phyloP scores from a whole-genome alignment of 345 rosid species.

The Cardamine occulta region DNA sequence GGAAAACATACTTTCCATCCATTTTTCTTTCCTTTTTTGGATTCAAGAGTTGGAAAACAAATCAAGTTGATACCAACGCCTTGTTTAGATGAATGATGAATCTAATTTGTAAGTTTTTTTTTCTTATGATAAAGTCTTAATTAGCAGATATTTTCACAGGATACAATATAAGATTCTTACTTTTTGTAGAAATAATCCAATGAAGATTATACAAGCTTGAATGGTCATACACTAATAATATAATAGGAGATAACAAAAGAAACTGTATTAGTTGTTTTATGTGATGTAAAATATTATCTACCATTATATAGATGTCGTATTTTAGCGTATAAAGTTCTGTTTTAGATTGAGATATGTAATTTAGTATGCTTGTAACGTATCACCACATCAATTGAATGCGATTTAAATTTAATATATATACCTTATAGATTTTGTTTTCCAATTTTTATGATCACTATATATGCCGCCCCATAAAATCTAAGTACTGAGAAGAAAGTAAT shows the following conservation, averaged over 20 bases:
- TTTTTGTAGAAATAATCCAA: constrained; percentile 25
- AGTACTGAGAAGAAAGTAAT: background rate
- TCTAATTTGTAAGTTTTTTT: background rate
- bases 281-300: constrained; percentile 34
- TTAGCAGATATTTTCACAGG: constrained; percentile 31
- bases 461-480: background rate
- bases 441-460: background rate
- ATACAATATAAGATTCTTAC: constrained; percentile 13
- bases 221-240: constrained; percentile 13
- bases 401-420: background rate
- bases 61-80: constrained; percentile 33
- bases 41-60: constrained; percentile 32
- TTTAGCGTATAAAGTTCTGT: constrained; percentile 18
- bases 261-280: background rate
- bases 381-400: background rate
- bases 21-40: constrained; percentile 35
- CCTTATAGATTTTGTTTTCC: background rate
- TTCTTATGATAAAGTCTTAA: constrained; percentile 24
- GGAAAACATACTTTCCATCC: constrained; percentile 25
- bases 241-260: constrained; percentile 24
- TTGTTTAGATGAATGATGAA: constrained; percentile 33
- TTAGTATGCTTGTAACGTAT: background rate
- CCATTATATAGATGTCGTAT: constrained; percentile 32
- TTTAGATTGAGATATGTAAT: constrained; percentile 5
- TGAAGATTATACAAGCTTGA: constrained; percentile 27